Evolutionary conservation across 2,329 filamentous ascomycete species (phyloP), one percentile per base, ranked within the genome.

Genomic region (Fusarium albidum): DNA sequence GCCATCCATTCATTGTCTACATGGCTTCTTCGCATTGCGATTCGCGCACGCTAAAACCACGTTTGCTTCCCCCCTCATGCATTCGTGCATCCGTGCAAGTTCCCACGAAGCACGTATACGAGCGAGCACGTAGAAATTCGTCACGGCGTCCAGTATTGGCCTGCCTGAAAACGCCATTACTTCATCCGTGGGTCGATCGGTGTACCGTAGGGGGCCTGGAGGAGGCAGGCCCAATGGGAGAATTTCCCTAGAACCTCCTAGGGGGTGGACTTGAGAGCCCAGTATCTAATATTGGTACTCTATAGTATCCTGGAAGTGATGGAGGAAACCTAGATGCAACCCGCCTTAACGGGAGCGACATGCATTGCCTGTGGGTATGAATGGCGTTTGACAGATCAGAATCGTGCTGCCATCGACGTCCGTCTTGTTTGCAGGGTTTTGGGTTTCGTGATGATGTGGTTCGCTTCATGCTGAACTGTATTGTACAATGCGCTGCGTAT

Each of bases 221-320:
- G 28, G 50, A 28, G 17, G 27, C 26, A n/a, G 26, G 48, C 38
- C 63, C 63, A 65, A 65, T 64, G 47, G 44, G 59, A 59, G 42
- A 40, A 52, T 57, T 44, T 49, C 39, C 42, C 39, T 42, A 59
- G 42, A 40, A 52, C 55, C 42, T 49, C 39, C 45, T 41, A 42
- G 52, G 49, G 38, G 39, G 38, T 50, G 32, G n/a, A 37, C 14
- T 47, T 37, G 21, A 21, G 48, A 43, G 49, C 48, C 57, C 49
- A 45, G 53, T 53, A 47, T 55, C 44, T 34, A 31, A 44, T 50
- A 55, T 34, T 45, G 42, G 53, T 40, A 60, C 52, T n/a, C n/a
- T n/a, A n/a, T n/a, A n/a, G 41, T 49, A 40, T 41, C 29, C 32
- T 27, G 33, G 27, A 53, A 45, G 33, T 43, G 41, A 50, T 57